Base-by-base conservation (phyloP, 208 protist genomes). In the Trichomonas vaginalis region DNA sequence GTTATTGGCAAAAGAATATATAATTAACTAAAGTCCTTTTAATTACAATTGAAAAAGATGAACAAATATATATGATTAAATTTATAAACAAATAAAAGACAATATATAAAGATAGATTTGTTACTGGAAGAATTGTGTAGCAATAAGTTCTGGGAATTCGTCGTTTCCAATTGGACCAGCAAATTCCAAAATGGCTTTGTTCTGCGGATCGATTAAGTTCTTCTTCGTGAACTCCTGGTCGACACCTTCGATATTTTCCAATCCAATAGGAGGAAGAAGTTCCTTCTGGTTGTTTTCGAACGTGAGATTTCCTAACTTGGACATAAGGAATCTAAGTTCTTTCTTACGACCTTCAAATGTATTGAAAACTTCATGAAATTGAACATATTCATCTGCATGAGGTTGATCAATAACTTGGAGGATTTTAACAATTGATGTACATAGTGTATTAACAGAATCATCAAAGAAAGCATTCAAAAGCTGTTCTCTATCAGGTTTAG, bases 51-150 rank as follows among this genome's bases (percentile, higher is more conserved):
- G n/a, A n/a, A n/a, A 61, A 61, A 61, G 9, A 61, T 61, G 49
- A 61, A 61, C 17, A 61, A 61, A 61, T 61, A 17, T 61, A 23
- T 23, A 61, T 23, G 17, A 61, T 61, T 17, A 80, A 80, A 6
- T 45, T 47, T 88, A 88, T 39, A 56, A 92, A 56, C 46, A 92
- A 92, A 92, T 27, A 51, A 51, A 21, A 92, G 9, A 51, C 32
- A 40, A 83, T 23, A 83, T 23, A 9, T 23, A 61, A 61, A 61
- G 12, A 61, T 23, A 61, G 17, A 61, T 61, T 61, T n/a, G n/a
- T 51, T 51, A 92, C 46, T 92, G 86, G 86, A 92, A 92, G 15
- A 92, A 92, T 35, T 92, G 86, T 39, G 86, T 92, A 17, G 86
- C 40, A 51, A 92, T 92, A 39, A 92, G 86, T 23, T 92, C 86